Base-by-base conservation (phyloP, 345 rosid genomes). In the Brassica carinata region DNA sequence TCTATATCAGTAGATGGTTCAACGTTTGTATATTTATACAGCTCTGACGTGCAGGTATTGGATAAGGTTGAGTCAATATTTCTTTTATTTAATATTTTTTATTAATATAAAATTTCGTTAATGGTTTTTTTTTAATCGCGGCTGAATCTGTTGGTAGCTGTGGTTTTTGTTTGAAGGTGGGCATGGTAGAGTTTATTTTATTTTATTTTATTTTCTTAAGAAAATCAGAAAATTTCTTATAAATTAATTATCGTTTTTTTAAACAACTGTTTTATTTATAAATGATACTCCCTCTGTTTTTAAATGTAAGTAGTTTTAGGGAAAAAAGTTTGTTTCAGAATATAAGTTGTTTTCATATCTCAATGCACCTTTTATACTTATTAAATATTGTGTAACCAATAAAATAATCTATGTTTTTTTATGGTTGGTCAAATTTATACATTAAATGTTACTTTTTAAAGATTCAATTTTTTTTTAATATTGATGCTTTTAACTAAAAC, bases 61-160 rank as follows among this genome's bases (percentile, higher is more conserved):
- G 84, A 81, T 81, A 81, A 76, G 81, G 26, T 66, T 81, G 11
- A 30, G 64, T 81, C 64, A 45, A 53, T 38, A 27, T 4, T 63
- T 71, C 14, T 51, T 18, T 80, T 5, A 11, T 6, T 5, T 26
- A 15, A 68, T 55, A 36, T 63, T 29, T 29, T 33, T 36, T 5
- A 51, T 53, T 36, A 43, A 57, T 26, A 15, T 38, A 64, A 36
- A 70, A 63, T 0, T 15, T 13, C 40, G 51, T 75, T 62, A 64
- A 36, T 69, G 74, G 71, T 80, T 15, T 80, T 23, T 23, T 23
- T 36, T 5, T 13, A 70, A 69, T 17, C 17, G 72, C 13, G 75
- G 75, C 59, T 61, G 63, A 69, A 64, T 64, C 76, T 75, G 74
- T 68, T 68, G 78, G 79, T 74, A 68, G 19, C 23, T 27, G 64